Evolutionary conservation across 306 rosid species (phyloP).

Genomic region (Macrotyloma uniflorum): DNA sequence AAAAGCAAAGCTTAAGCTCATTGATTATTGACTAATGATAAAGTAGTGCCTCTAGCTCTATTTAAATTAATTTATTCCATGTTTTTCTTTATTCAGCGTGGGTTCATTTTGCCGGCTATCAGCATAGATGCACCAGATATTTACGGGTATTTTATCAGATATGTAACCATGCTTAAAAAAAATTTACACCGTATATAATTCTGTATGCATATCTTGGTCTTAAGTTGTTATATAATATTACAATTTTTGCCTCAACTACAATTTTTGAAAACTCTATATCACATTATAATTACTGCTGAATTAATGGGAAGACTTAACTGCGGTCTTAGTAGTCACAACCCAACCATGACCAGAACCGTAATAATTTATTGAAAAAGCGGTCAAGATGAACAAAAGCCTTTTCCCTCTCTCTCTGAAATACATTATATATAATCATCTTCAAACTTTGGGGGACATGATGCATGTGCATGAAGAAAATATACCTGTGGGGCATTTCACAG

Average conservation of each 20-base stretch:
- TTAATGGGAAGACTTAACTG: not conserved
- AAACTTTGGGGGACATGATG: slow-evolving; percentile 48
- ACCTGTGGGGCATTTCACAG: slow-evolving; percentile 42
- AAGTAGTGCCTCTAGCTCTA: slow-evolving; percentile 8
- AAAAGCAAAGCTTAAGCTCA: not conserved
- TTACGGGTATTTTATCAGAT: not conserved
- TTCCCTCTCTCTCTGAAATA: slow-evolving; percentile 36
- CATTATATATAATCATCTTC: slow-evolving; percentile 25
- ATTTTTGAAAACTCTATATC: not conserved
- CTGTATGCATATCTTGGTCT: not conserved
- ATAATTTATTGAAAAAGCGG: slow-evolving; percentile 18
- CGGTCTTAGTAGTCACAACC: not conserved
- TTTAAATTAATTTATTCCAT: slow-evolving; percentile 8
- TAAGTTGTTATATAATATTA: not conserved
- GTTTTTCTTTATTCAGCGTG: slow-evolving; percentile 20
- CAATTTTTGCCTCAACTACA: not conserved
- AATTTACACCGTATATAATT: not conserved
- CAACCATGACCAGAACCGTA: not conserved
- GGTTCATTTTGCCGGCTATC: slow-evolving; percentile 11
- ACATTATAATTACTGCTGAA: not conserved
- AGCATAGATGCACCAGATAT: not conserved
- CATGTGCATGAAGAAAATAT: slow-evolving; percentile 48
- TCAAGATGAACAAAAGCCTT: slow-evolving; percentile 43
- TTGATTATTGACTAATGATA: slow-evolving; percentile 31
- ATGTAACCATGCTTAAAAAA: not conserved